Evolutionary conservation across 106 monocot species (phyloP).

Genomic region (Dactylorhiza incarnata): DNA sequence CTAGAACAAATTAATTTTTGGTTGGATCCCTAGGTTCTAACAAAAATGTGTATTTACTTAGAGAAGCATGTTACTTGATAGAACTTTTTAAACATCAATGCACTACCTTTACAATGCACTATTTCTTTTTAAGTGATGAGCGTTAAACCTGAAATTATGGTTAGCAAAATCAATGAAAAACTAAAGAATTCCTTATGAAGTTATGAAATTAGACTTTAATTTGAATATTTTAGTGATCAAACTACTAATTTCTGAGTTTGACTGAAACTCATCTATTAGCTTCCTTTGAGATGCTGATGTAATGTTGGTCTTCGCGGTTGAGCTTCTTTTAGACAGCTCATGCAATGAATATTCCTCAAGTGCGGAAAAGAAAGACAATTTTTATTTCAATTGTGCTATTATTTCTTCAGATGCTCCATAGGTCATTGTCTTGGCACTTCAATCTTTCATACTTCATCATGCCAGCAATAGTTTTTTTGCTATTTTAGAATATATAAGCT

Average conservation of each 20-base stretch:
- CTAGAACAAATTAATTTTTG: no score
- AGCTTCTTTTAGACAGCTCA: background rate
- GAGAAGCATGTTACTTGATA: background rate
- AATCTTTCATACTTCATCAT: background rate
- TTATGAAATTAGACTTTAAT: background rate
- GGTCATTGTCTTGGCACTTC: background rate
- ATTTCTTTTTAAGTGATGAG: background rate
- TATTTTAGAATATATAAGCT: background rate
- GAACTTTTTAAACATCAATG: background rate
- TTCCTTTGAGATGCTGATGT: background rate
- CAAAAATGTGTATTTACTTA: no score
- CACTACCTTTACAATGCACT: background rate
- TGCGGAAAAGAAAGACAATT: background rate
- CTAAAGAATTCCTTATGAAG: background rate
- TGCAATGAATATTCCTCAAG: background rate
- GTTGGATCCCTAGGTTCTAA: no score
- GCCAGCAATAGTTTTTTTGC: background rate
- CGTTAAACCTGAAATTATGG: background rate
- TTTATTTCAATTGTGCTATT: background rate
- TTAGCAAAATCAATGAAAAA: background rate
- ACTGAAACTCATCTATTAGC: background rate
- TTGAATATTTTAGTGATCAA: background rate
- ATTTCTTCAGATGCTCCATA: background rate
- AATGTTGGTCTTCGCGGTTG: background rate
- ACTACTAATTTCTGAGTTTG: background rate